phyloP scores from a whole-genome alignment of 2,329 filamentous ascomycete genomes.

The Trichoderma atroviride region DNA sequence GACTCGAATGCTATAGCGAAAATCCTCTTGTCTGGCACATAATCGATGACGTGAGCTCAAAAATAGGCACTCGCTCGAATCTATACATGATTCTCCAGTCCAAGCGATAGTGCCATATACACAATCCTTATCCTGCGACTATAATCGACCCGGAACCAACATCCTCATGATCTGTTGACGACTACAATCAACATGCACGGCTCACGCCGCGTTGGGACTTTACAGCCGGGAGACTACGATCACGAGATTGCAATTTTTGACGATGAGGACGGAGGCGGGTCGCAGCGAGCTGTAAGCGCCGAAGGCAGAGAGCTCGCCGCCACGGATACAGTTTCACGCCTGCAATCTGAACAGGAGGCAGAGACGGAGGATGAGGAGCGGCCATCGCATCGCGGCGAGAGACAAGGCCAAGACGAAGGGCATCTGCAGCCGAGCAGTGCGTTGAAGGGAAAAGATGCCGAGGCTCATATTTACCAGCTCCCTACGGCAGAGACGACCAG shows the following conservation, averaged over 20 bases:
- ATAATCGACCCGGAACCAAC: constrained; percentile 10
- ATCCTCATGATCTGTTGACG: constrained; percentile 31
- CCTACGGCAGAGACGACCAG: constrained; percentile 11
- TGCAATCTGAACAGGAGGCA: constrained; percentile 25
- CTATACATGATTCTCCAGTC: not conserved
- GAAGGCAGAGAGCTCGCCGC: constrained; percentile 1
- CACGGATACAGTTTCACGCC: constrained; percentile 27
- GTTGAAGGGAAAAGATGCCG: not conserved
- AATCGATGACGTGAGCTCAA: constrained; percentile 5
- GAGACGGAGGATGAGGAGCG: constrained; percentile 27
- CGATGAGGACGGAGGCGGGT: constrained; percentile 42
- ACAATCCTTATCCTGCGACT: not conserved
- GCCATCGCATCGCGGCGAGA: constrained; percentile 21
- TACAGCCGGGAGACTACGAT: constrained; percentile 66
- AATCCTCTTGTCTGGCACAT: not conserved
- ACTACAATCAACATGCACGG: constrained; percentile 45
- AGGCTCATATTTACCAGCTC: not conserved
- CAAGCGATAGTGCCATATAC: not conserved
- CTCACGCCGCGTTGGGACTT: constrained; percentile 57
- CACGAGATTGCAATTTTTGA: constrained; percentile 73
- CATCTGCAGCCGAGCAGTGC: not conserved
- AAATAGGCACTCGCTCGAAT: not conserved
- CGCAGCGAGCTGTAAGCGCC: constrained; percentile 35
- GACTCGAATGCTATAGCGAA: not conserved
- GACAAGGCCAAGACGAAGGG: not conserved